These are phyloP conservation scores for Elaphomyces granulatus DNA, from an alignment of 495 filamentous ascomycete species.

Conservation along the genomic window DNA sequence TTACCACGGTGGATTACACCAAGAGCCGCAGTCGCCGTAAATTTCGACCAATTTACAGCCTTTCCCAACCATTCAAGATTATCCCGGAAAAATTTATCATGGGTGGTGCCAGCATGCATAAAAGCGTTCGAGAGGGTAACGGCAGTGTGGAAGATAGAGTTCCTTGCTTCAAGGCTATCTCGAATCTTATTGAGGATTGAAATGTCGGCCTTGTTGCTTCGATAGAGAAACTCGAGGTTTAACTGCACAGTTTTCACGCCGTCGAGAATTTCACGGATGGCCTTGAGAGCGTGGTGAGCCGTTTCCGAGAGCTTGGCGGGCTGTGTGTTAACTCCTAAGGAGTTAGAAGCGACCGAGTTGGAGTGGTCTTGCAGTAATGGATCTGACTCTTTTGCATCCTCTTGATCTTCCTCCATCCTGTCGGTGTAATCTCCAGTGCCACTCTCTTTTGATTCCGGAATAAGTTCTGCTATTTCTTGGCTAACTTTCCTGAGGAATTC, in stretches of 20 bases:
- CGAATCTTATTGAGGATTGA: slow-evolving; percentile 89
- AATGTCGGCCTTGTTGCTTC: slow-evolving; percentile 79
- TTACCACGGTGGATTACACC: slow-evolving; percentile 97
- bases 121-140: slow-evolving; percentile 97
- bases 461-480: slow-evolving; percentile 55
- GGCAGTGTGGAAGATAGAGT: slow-evolving; percentile 96
- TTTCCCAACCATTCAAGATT: slow-evolving; percentile 98
- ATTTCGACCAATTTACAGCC: slow-evolving; percentile 99
- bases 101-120: slow-evolving; percentile 98
- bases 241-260: slow-evolving; percentile 86
- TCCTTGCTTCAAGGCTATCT: slow-evolving; percentile 86
- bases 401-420: slow-evolving; percentile 27
- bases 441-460: slow-evolving; percentile 30
- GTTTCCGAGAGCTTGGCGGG: slow-evolving; percentile 26
- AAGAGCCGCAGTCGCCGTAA: slow-evolving; percentile 90
- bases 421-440: slow-evolving; percentile 8
- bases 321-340: slow-evolving; percentile 31
- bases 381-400: slow-evolving; percentile 41
- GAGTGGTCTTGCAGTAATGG: slow-evolving; percentile 34
- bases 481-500: slow-evolving; percentile 89
- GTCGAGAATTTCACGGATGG: slow-evolving; percentile 73
- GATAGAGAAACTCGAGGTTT: slow-evolving; percentile 89
- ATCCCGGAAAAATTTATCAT: slow-evolving; percentile 93
- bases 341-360: slow-evolving; percentile 17
- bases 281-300: slow-evolving; percentile 49